Evolutionary conservation across 148 eudicot species (phyloP).

Genomic region (Vaccinium macrocarpon): DNA sequence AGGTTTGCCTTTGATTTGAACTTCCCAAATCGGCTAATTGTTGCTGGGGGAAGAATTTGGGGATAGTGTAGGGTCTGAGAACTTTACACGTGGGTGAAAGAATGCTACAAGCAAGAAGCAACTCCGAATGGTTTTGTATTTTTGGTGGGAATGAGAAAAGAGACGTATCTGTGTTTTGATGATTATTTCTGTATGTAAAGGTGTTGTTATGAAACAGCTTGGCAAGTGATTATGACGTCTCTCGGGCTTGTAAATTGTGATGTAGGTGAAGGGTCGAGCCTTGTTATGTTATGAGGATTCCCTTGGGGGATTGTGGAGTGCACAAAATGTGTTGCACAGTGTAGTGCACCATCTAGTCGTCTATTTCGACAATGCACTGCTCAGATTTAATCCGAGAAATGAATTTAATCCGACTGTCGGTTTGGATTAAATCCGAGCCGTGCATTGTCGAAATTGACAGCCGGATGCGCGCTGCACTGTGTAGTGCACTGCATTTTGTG

Average conservation of each 20-base stretch:
- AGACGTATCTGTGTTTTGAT: not conserved
- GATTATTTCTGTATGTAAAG: not conserved
- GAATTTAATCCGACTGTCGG: too few relatives aligned
- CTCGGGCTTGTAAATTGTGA: not conserved
- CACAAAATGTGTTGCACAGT: too few relatives aligned
- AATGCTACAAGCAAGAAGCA: not conserved
- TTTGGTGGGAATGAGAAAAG: not conserved
- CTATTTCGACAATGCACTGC: too few relatives aligned
- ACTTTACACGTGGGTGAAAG: not conserved
- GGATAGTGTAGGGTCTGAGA: not conserved
- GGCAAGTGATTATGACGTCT: not conserved
- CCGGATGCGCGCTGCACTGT: too few relatives aligned
- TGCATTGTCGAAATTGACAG: too few relatives aligned
- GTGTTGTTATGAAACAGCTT: not conserved
- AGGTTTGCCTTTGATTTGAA: not conserved
- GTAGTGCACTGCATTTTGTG: too few relatives aligned
- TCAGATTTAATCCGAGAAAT: too few relatives aligned
- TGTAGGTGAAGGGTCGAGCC: too few relatives aligned
- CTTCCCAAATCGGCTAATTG: not conserved
- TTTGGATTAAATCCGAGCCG: too few relatives aligned
- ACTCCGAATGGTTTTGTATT: not conserved
- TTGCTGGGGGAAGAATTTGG: not conserved
- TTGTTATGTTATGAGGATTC: too few relatives aligned
- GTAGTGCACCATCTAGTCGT: too few relatives aligned
- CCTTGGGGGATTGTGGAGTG: too few relatives aligned